A percentile compares a stretch with the other conserved stretches of the same genome.
Evolutionary conservation across 257 asterid species (phyloP).

Genomic region (Ehretia macrophylla): DNA sequence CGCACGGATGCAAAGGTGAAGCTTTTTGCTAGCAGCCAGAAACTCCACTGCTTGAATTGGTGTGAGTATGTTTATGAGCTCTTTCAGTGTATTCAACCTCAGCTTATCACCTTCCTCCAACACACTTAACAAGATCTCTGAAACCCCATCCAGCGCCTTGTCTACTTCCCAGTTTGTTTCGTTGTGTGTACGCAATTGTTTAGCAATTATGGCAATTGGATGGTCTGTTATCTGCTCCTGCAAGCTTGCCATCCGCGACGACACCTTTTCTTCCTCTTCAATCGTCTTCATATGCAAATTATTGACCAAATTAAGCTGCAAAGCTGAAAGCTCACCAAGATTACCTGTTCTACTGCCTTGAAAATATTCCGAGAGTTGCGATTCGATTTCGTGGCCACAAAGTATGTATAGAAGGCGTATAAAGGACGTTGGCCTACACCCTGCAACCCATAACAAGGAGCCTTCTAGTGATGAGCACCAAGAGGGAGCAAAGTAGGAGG

Average conservation of each 20-base stretch:
- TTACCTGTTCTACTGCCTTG: conserved; percentile 7
- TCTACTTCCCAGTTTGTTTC: conserved; percentile 1
- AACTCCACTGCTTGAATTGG: conserved; percentile 58
- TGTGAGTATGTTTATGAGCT: conserved; percentile 28
- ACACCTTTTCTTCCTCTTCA: conserved; percentile 22
- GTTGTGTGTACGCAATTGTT: not conserved
- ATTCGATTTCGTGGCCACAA: conserved; percentile 22
- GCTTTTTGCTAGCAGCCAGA: conserved; percentile 42
- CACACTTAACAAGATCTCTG: conserved; percentile 22
- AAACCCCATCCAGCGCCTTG: conserved; percentile 37
- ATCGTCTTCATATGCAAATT: conserved; percentile 25
- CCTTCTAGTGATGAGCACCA: conserved; percentile 38
- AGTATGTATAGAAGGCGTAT: conserved; percentile 34
- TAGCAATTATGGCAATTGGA: conserved; percentile 22
- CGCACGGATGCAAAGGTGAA: conserved; percentile 33
- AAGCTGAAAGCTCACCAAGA: conserved; percentile 10
- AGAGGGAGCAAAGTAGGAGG: conserved; percentile 22
- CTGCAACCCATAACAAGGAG: conserved; percentile 34
- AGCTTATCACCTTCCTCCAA: conserved; percentile 41
- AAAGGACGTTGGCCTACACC: conserved; percentile 35
- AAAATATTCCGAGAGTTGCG: conserved; percentile 14
- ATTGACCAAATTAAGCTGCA: conserved; percentile 28
- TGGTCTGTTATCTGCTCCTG: conserved; percentile 40
- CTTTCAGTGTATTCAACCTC: conserved; percentile 39
- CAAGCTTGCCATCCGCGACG: conserved; percentile 24